Evolutionary conservation across 1,284 basidiomycete species (phyloP), one percentile per base, ranked within the genome.

Genomic region (Amylostereum areolatum): DNA sequence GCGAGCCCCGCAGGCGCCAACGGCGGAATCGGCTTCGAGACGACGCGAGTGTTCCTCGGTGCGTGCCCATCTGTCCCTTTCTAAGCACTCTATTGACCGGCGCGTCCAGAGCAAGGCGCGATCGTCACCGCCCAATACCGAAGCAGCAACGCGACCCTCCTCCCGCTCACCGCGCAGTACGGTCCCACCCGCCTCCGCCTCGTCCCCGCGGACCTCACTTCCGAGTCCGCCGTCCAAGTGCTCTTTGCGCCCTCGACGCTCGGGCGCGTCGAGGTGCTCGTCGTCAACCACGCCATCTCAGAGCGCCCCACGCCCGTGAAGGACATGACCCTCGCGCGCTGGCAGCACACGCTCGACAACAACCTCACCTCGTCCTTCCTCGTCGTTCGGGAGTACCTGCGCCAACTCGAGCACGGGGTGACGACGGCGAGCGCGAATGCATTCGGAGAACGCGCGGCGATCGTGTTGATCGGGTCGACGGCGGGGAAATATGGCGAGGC

Each of bases 121-220:
- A 74, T 74, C 52, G 84, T 90, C 6, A 81, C 83, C 0, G 85
- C 84, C 0, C 85, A 89, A 59, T 90, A 83, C 64, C 83, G 87
- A 62, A 74, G 75, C 9, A 81, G 74, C 40, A 57, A 66, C 12
- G 60, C 64, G 0, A 63, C 78, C 0, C 66, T 87, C 9, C 62
- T 72, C 5, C 64, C 69, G 2, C 66, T 85, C 11, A 47, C 66
- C 12, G 59, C 59, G 8, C 61, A 68, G 43, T 73, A 70, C 50
- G 66, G 66, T 9, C 53, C 65, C 4, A 55, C 58, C 12, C 64
- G 63, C 11, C 18, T 79, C 4, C 67, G 71, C 33, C 54, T 68
- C 10, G 63, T 76, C 3, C 78, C 80, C 59, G 83, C 81, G 1
- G 72, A 89, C 55, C 73, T 89, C 6, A 68, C 74, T 3, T 62